A percentile compares a stretch with the other conserved stretches of the same genome.
These are phyloP conservation scores for Alternaria dauci DNA, from an alignment of 2,329 filamentous ascomycete genomes.

Conservation along the genomic window DNA sequence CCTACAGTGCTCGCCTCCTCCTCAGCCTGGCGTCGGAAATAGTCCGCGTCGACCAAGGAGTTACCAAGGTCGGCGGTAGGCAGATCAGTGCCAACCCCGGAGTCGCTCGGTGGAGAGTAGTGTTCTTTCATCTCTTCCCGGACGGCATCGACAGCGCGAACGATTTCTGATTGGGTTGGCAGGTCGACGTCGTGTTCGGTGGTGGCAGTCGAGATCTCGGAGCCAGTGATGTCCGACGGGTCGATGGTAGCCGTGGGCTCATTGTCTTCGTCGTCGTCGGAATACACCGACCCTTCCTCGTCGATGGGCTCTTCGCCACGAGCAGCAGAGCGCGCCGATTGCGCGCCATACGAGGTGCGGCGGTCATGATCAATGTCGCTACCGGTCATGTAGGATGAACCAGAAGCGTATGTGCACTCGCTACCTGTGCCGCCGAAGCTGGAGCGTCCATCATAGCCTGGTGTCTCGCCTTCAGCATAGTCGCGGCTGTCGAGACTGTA, in stretches of 20 bases:
- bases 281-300: constrained; percentile 42
- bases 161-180: constrained; percentile 45
- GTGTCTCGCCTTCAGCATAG: constrained; percentile 48
- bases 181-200: constrained; percentile 29
- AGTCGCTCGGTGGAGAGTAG: constrained; percentile 43
- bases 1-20: constrained; percentile 51
- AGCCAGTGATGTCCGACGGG: constrained; percentile 36
- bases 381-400: constrained; percentile 58
- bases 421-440: constrained; percentile 54
- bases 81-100: constrained; percentile 50
- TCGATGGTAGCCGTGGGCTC: constrained; percentile 38
- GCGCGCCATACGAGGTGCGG: constrained; percentile 55
- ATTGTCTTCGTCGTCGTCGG: constrained; percentile 44
- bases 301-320: constrained; percentile 44
- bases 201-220: constrained; percentile 35
- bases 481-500: constrained; percentile 47
- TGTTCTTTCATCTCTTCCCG: constrained; percentile 41
- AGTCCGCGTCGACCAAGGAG: constrained; percentile 43
- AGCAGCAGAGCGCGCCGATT: constrained; percentile 42
- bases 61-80: constrained; percentile 41
- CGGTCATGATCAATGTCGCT: constrained; percentile 54
- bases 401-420: constrained; percentile 58
- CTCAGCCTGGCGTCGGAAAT: constrained; percentile 48
- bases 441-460: constrained; percentile 48
- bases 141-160: constrained; percentile 42